Percentiles rank a stretch among this genome's conserved stretches.
These are phyloP conservation scores for Chrysoporthe deuterocubensis DNA, from an alignment of 2,329 filamentous ascomycete species.

Conservation along the genomic window DNA sequence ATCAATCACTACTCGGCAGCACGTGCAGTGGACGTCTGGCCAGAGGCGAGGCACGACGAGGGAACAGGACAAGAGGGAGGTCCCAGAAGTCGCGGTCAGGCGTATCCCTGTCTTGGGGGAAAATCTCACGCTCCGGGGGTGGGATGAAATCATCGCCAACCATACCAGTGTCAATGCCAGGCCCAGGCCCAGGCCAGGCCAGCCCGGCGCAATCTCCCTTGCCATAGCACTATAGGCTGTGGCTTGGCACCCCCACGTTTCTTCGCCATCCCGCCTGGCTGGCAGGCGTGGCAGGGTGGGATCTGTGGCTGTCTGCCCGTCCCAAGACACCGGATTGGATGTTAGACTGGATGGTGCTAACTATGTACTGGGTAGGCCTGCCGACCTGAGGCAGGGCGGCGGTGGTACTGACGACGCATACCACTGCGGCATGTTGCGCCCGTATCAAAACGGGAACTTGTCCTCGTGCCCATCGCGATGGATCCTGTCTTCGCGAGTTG, in stretches of 20 bases:
- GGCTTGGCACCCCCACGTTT: constrained; percentile 2
- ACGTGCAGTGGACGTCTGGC: constrained; percentile 11
- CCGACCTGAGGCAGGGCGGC: not conserved
- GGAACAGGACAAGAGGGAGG: not conserved
- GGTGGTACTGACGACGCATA: not conserved
- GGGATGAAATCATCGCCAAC: too few species aligned
- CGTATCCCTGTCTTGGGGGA: not conserved
- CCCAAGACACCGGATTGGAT: not conserved
- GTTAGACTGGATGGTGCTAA: not conserved
- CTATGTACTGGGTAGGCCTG: too few species aligned
- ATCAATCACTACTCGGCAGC: not conserved
- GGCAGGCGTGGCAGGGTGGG: not conserved
- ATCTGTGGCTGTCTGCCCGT: not conserved
- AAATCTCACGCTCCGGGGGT: not conserved
- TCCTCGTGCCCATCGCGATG: too few species aligned
- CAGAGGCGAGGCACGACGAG: not conserved
- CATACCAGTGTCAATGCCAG: too few species aligned
- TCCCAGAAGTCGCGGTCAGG: constrained; percentile 16
- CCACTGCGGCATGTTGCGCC: not conserved
- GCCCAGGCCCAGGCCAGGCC: not conserved
- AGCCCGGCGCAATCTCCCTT: not conserved
- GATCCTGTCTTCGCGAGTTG: not conserved
- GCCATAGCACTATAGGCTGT: not conserved
- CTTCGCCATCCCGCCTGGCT: not conserved
- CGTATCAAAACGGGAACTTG: not conserved